Evolutionary conservation across 176 grass and related monocot genomes (phyloP).

Genomic region (Lolium rigidum): DNA sequence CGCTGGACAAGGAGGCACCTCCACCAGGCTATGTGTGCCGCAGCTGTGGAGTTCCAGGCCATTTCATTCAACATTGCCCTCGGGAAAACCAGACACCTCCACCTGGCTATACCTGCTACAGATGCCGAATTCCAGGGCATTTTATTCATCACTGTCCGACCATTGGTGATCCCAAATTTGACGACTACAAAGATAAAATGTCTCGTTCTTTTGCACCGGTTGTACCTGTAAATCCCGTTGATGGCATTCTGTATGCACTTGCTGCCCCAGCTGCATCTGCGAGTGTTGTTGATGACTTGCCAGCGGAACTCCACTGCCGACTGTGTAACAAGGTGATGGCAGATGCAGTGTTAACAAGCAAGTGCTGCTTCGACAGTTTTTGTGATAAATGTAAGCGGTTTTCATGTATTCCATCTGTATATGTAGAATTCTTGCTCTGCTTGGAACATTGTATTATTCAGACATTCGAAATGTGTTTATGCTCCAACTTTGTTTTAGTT

Average conservation of each 20-base stretch:
- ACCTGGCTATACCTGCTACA: constrained; percentile 65
- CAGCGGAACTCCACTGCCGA: constrained; percentile 58
- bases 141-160: constrained; percentile 77
- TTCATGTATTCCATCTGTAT: constrained; percentile 31
- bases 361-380: constrained; percentile 74
- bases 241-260: constrained; percentile 47
- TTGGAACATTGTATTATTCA: neutral
- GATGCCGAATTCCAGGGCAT: constrained; percentile 69
- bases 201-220: constrained; percentile 37
- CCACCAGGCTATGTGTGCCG: constrained; percentile 64
- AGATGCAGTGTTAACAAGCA: constrained; percentile 68
- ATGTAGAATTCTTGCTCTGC: neutral
- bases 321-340: constrained; percentile 64
- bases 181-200: constrained; percentile 51
- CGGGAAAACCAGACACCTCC: constrained; percentile 51
- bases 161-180: constrained; percentile 57
- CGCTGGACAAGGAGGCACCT: constrained; percentile 48
- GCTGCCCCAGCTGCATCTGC: constrained; percentile 45
- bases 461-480: constrained; percentile 14
- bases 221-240: constrained; percentile 42
- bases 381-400: constrained; percentile 78
- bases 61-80: constrained; percentile 74
- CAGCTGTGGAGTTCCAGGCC: constrained; percentile 63
- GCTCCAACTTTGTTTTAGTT: constrained; percentile 30
- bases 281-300: constrained; percentile 52